Conservation (phyloP, 1,284 basidiomycete genomes). For the Sphaerobolus stellatus region DNA sequence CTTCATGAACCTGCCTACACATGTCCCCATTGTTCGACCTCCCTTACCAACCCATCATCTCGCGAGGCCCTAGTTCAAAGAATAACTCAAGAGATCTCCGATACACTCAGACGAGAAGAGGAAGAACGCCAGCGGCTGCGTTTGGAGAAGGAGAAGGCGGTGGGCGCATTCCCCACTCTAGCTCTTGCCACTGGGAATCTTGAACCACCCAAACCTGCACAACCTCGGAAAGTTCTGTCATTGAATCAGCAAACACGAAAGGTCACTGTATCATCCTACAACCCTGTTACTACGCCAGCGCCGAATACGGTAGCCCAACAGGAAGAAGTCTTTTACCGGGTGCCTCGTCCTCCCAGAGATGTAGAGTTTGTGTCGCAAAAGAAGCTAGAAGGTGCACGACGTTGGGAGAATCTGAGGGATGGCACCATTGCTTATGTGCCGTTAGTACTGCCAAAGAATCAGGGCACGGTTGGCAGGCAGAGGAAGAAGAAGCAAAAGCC, state of each 20-base stretch:
- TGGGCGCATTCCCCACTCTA: conserved; percentile 64
- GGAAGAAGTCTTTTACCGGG: too few relatives aligned
- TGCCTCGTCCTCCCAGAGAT: too few relatives aligned
- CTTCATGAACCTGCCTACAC: conserved; percentile 53
- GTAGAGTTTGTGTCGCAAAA: too few relatives aligned
- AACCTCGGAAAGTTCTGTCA: neutral
- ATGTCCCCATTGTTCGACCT: conserved; percentile 55
- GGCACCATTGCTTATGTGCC: too few relatives aligned
- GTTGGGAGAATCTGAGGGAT: too few relatives aligned
- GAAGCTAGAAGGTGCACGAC: too few relatives aligned
- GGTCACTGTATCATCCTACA: neutral
- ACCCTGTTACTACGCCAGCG: too few relatives aligned
- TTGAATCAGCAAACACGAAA: neutral
- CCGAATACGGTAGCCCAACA: too few relatives aligned
- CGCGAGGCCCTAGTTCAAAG: conserved; percentile 39
- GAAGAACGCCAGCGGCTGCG: conserved; percentile 43
- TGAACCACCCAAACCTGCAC: neutral
- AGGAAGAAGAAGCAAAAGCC: too few relatives aligned
- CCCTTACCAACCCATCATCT: conserved; percentile 37
- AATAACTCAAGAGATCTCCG: conserved; percentile 45
- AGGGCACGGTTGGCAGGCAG: too few relatives aligned
- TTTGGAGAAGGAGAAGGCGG: conserved; percentile 48
- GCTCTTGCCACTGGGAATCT: neutral
- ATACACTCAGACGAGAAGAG: conserved; percentile 48
- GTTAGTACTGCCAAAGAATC: too few relatives aligned